These are phyloP conservation scores for Coniferiporia sulphurascens DNA, from an alignment of 1,284 basidiomycete genomes.

Conservation along the genomic window DNA sequence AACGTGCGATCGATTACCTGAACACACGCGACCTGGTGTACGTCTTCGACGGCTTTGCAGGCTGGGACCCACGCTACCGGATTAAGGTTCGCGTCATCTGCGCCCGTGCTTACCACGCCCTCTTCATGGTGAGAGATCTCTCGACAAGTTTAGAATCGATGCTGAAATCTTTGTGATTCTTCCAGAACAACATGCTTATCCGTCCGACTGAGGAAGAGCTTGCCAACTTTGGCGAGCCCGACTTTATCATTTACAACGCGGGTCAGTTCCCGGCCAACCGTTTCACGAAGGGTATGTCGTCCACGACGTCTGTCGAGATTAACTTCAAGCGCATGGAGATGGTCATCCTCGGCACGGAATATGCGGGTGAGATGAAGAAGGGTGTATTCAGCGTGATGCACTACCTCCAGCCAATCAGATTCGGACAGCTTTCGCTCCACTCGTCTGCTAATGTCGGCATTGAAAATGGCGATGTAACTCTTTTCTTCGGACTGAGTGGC, in stretches of 20 bases:
- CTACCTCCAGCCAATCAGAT: constrained; percentile 98
- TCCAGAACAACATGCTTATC: constrained; percentile 97
- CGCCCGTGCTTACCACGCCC: constrained; percentile 96
- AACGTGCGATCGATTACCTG: constrained; percentile 98
- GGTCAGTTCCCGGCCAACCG: constrained; percentile 99
- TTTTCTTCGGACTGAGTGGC: constrained; percentile 99
- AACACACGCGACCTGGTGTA: constrained; percentile 99
- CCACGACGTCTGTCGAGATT: constrained; percentile 97
- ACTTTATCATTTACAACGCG: constrained; percentile 99
- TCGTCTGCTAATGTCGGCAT: constrained; percentile 98
- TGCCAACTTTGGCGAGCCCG: constrained; percentile 93
- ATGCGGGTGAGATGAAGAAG: constrained; percentile 99
- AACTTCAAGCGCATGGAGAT: constrained; percentile 99
- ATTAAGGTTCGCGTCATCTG: constrained; percentile 99
- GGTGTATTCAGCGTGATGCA: constrained; percentile 99
- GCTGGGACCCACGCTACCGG: constrained; percentile 98
- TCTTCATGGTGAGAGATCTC: constrained; percentile 81
- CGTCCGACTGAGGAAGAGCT: constrained; percentile 95
- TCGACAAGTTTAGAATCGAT: too few species aligned
- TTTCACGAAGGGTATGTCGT: constrained; percentile 99
- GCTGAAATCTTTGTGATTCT: constrained; percentile 11
- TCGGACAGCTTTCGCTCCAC: constrained; percentile 96
- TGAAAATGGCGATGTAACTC: constrained; percentile 86
- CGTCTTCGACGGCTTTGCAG: constrained; percentile 97
- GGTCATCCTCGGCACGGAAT: constrained; percentile 99